phyloP scores from a whole-genome alignment of 140 eudicot species.

The Flaveria floridana region DNA sequence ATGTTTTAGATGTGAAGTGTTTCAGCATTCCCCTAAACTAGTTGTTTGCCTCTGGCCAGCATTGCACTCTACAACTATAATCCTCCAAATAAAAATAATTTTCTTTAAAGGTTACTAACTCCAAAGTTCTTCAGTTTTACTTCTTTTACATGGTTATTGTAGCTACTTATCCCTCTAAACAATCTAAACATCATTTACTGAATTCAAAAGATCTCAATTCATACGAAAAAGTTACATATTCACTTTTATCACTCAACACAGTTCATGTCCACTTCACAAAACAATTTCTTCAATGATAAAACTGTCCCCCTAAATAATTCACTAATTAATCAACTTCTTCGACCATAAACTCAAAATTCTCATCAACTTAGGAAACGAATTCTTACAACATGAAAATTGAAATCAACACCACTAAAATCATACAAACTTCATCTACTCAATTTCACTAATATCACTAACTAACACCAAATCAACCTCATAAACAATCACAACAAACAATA shows the following conservation, averaged over 20 bases:
- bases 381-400: neutral
- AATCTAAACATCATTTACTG: neutral
- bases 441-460: neutral
- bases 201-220: neutral
- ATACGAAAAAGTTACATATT: neutral
- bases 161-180: neutral
- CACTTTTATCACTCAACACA: neutral
- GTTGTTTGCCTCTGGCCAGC: no score
- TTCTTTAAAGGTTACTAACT: neutral
- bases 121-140: neutral
- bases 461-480: neutral
- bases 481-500: slow-evolving; percentile 12
- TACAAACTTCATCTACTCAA: neutral
- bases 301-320: neutral
- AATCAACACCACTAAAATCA: slow-evolving; percentile 15
- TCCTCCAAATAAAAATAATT: neutral
- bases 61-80: neutral
- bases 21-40: no score
- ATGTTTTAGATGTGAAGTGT: neutral
- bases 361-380: neutral
- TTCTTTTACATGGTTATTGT: neutral
- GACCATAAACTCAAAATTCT: neutral
- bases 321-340: neutral
- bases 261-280: neutral
- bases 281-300: neutral